Evolutionary conservation across 805 yeast genomes (phyloP).

Genomic region (Cyberlindnera bimundalis): DNA sequence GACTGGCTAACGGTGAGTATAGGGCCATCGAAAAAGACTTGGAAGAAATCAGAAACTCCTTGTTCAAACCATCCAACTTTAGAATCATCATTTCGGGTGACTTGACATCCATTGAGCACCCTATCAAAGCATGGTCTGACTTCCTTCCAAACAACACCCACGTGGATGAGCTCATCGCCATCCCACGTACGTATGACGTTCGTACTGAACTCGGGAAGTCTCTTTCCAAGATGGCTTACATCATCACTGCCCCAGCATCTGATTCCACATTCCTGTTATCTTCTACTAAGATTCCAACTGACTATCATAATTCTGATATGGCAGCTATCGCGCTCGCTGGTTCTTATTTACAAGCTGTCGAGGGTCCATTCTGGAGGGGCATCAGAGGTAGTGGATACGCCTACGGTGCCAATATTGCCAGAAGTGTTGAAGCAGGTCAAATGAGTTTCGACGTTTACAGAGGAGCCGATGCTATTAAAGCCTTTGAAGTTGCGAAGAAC

Average conservation of each 20-base stretch:
- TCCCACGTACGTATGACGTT: constrained; percentile 53
- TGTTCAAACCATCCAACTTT: constrained; percentile 57
- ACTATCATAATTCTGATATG: constrained; percentile 54
- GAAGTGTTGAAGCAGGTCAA: constrained; percentile 62
- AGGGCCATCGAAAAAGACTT: constrained; percentile 44
- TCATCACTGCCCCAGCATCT: constrained; percentile 77
- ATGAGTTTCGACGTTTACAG: constrained; percentile 68
- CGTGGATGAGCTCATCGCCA: constrained; percentile 24
- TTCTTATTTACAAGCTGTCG: constrained; percentile 78
- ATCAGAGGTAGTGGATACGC: constrained; percentile 94
- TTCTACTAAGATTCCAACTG: constrained; percentile 56
- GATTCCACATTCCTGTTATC: constrained; percentile 72
- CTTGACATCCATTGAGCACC: constrained; percentile 44
- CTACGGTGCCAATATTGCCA: constrained; percentile 71
- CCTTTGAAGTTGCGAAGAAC: constrained; percentile 56
- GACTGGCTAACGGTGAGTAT: constrained; percentile 52
- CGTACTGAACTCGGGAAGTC: constrained; percentile 52
- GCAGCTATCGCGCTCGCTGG: constrained; percentile 69
- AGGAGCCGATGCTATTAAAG: constrained; percentile 74
- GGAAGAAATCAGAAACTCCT: constrained; percentile 45
- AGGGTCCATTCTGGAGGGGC: constrained; percentile 97
- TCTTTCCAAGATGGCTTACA: constrained; percentile 51
- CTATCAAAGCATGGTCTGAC: constrained; percentile 57
- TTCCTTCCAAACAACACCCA: constrained; percentile 22
- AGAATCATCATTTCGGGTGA: constrained; percentile 74